These are phyloP conservation scores for Globisporangium nunn DNA, from an alignment of 352 stramenopile species.

Conservation along the genomic window DNA sequence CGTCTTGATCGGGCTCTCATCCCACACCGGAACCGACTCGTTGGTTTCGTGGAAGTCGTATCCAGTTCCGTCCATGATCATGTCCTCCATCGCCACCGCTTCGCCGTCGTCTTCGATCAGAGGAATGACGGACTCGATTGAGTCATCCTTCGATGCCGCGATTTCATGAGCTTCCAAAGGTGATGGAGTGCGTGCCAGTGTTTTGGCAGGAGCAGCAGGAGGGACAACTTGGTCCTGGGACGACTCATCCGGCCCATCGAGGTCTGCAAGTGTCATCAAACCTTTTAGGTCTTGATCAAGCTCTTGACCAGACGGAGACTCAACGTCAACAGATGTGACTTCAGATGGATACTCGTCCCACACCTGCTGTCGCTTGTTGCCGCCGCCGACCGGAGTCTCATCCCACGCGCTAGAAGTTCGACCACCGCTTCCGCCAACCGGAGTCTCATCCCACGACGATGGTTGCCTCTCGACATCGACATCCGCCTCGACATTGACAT, in stretches of 20 bases:
- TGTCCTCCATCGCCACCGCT: conserved; percentile 1
- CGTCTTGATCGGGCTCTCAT: background rate
- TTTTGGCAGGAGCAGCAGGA: background rate
- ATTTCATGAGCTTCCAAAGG: background rate
- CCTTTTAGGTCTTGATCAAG: background rate
- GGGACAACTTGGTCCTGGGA: background rate
- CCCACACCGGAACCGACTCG: background rate
- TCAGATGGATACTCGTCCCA: conserved; percentile 1
- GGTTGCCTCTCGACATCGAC: background rate
- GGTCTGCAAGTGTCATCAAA: conserved; percentile 3
- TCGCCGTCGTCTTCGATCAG: background rate
- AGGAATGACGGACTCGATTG: conserved; percentile 1
- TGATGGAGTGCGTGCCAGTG: background rate
- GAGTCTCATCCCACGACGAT: conserved; percentile 8
- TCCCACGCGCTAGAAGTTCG: background rate
- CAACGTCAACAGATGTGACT: background rate
- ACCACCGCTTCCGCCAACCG: background rate
- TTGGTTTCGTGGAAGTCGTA: background rate
- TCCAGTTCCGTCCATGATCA: background rate
- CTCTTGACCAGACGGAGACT: background rate
- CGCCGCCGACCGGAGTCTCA: conserved; percentile 2
- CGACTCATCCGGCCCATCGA: background rate
- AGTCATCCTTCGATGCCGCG: background rate
- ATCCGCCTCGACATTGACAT: background rate
- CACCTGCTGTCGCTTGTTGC: conserved; percentile 6